phyloP scores from a whole-genome alignment of 2,329 filamentous ascomycete genomes.

The Claviceps purpurea region DNA sequence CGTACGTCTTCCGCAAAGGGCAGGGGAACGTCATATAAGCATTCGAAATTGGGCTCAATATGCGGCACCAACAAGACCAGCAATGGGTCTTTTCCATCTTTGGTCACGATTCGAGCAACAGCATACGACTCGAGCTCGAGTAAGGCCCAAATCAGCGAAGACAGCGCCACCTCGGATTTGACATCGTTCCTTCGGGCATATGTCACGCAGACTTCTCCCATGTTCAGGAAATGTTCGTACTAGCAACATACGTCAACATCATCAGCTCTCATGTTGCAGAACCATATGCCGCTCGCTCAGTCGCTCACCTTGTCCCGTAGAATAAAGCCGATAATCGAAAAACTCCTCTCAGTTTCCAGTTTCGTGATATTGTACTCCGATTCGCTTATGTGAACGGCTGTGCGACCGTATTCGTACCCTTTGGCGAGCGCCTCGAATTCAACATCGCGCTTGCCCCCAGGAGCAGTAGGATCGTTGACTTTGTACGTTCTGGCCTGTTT shows the following conservation, averaged over 20 bases:
- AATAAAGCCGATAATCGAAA: slow-evolving; percentile 83
- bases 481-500: slow-evolving; percentile 68
- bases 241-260: slow-evolving; percentile 17
- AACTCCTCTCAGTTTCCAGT: slow-evolving; percentile 58
- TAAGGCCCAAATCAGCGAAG: slow-evolving; percentile 78
- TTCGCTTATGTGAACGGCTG: slow-evolving; percentile 77
- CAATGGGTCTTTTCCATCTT: slow-evolving; percentile 66
- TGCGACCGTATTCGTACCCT: slow-evolving; percentile 86
- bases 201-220: slow-evolving; percentile 69
- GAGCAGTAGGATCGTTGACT: slow-evolving; percentile 58
- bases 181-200: slow-evolving; percentile 66
- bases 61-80: slow-evolving; percentile 69
- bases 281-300: slow-evolving; percentile 6
- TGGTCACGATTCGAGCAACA: slow-evolving; percentile 70
- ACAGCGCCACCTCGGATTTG: slow-evolving; percentile 73
- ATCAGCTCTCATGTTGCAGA: neutral
- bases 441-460: slow-evolving; percentile 71
- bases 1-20: slow-evolving; percentile 90
- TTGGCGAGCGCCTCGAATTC: slow-evolving; percentile 75
- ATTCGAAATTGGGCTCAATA: slow-evolving; percentile 68
- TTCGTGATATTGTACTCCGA: slow-evolving; percentile 83
- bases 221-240: slow-evolving; percentile 74
- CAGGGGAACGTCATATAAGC: slow-evolving; percentile 76
- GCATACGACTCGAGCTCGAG: slow-evolving; percentile 77
- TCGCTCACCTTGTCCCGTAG: slow-evolving; percentile 49